phyloP scores from a whole-genome alignment of 805 yeast genomes.

The Candida coquimbonensis region DNA sequence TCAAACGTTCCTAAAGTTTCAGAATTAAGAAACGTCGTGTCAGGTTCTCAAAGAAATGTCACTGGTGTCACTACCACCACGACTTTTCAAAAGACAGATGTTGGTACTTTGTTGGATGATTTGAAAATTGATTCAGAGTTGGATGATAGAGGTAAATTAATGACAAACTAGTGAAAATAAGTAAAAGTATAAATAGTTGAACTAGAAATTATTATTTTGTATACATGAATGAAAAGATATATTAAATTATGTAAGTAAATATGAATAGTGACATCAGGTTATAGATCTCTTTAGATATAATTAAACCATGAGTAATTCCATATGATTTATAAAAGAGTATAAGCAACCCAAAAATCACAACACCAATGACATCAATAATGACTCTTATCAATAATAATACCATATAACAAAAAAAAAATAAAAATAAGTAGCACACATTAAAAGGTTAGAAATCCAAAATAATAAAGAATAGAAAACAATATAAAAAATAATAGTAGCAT shows the following conservation, averaged over 20 bases:
- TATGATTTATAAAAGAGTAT: too few species aligned
- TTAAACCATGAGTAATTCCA: too few species aligned
- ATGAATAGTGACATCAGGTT: too few species aligned
- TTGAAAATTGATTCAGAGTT: slow-evolving; percentile 15
- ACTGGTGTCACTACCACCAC: slow-evolving; percentile 1
- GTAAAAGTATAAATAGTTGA: not conserved
- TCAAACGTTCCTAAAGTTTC: slow-evolving; percentile 21
- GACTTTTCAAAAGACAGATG: slow-evolving; percentile 16
- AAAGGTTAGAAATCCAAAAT: not conserved
- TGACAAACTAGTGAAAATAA: not conserved
- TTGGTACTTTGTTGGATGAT: slow-evolving; percentile 17
- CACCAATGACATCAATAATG: too few species aligned
- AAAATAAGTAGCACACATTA: too few species aligned
- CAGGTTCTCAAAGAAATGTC: slow-evolving; percentile 10
- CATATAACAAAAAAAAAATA: not conserved
- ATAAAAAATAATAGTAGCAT: not conserved
- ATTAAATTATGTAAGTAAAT: too few species aligned
- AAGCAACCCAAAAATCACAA: too few species aligned
- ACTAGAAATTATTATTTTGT: not conserved
- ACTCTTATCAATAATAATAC: too few species aligned
- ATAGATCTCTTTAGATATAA: too few species aligned
- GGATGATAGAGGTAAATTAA: slow-evolving; percentile 15
- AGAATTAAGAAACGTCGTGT: slow-evolving; percentile 21
- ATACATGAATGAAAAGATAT: too few species aligned
- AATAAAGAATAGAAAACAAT: not conserved